phyloP scores from a whole-genome alignment of 495 filamentous ascomycete species.

The Parathielavia appendiculata region DNA sequence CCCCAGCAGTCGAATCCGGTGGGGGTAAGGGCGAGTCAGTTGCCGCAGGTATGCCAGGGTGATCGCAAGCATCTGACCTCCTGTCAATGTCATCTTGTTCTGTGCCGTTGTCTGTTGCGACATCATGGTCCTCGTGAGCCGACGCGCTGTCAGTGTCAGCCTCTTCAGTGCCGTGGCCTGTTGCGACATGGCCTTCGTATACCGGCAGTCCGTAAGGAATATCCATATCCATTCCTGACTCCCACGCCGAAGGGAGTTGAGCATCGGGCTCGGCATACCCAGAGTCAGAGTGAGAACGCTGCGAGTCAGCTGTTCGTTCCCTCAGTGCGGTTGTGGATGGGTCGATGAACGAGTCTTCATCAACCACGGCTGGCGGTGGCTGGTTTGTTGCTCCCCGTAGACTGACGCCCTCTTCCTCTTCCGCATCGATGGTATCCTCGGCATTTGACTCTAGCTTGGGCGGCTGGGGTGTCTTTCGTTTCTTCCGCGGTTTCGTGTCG shows the following conservation, averaged over 20 bases:
- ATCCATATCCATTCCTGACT: background rate
- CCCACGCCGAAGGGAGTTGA: background rate
- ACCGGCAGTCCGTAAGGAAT: background rate
- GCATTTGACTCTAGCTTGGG: background rate
- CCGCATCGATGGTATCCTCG: background rate
- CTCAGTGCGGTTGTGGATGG: background rate
- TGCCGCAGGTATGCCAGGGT: background rate
- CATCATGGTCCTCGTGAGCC: background rate
- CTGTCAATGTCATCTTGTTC: background rate
- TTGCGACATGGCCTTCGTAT: background rate
- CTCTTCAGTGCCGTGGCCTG: background rate
- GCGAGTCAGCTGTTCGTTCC: background rate
- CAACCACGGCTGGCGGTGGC: background rate
- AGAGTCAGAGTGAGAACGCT: background rate
- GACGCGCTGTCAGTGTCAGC: background rate
- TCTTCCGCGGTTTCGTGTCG: conserved; percentile 3
- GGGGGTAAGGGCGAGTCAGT: background rate
- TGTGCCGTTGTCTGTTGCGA: background rate
- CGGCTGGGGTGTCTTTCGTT: background rate
- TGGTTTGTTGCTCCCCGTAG: background rate
- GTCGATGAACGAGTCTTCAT: background rate
- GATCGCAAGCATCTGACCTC: background rate
- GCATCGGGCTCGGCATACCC: background rate
- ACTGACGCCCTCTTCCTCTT: background rate
- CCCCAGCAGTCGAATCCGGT: background rate